A percentile compares a stretch with the other conserved stretches of the same genome.
Evolutionary conservation across 2,329 filamentous ascomycete species (phyloP).

Genomic region (Fusarium sp.): DNA sequence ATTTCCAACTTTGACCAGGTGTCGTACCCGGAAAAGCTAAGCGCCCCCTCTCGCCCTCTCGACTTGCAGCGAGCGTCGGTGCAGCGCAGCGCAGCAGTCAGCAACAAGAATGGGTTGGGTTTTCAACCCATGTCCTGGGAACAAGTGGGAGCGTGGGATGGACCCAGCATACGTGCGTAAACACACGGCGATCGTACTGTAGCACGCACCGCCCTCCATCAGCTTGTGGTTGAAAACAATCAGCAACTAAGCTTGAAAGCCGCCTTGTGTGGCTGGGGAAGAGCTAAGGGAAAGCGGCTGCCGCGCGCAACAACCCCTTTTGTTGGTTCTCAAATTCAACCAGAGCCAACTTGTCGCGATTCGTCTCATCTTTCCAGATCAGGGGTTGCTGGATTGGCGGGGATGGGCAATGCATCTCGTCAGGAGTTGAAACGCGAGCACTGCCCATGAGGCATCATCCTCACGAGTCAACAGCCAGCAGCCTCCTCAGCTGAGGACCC

Average conservation of each 20-base stretch:
- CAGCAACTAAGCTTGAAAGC: constrained; percentile 19
- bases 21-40: constrained; percentile 12
- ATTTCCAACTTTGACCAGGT: constrained; percentile 21
- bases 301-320: constrained; percentile 5
- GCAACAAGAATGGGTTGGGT: constrained; percentile 19
- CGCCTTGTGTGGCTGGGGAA: constrained; percentile 26
- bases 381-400: neutral
- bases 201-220: constrained; percentile 5
- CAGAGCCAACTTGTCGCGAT: constrained; percentile 12
- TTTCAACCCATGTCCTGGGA: constrained; percentile 20
- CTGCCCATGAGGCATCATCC: constrained; percentile 12
- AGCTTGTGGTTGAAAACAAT: constrained; percentile 8
- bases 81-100: constrained; percentile 10
- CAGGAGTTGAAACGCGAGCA: constrained; percentile 20
- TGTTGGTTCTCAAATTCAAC: neutral
- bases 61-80: neutral
- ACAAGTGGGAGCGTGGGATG: constrained; percentile 26
- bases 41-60: constrained; percentile 8
- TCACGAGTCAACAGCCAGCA: constrained; percentile 23
- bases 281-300: constrained; percentile 18
- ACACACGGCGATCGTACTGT: constrained; percentile 14
- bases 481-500: constrained; percentile 17
- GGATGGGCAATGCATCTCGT: neutral
- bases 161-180: constrained; percentile 15
- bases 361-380: neutral